A percentile compares a stretch with the other conserved stretches of the same genome.
phyloP scores from a whole-genome alignment of 164 flowering plant species.

The Macadamia integrifolia region DNA sequence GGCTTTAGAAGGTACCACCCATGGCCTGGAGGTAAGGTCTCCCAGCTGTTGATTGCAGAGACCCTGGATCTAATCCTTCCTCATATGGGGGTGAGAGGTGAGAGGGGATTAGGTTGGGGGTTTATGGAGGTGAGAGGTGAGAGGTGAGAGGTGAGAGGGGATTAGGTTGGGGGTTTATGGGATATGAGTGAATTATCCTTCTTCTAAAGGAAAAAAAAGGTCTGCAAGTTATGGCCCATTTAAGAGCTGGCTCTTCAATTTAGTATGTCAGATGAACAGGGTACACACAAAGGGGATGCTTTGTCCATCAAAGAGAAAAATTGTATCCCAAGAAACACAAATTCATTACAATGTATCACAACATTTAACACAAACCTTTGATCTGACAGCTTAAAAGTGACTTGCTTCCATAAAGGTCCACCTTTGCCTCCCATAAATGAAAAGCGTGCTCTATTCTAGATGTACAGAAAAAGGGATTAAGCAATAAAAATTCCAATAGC shows the following conservation, averaged over 20 bases:
- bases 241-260: background rate
- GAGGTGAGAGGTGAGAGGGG: no score
- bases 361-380: constrained; percentile 41
- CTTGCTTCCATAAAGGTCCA: constrained; percentile 86
- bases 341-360: background rate
- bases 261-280: background rate
- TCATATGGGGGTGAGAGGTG: no score
- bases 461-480: background rate
- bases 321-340: background rate
- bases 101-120: no score
- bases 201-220: no score
- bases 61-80: no score
- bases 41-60: no score
- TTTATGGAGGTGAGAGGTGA: no score
- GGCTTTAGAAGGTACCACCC: background rate
- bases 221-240: background rate
- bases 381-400: constrained; percentile 50
- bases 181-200: no score
- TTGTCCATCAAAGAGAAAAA: background rate
- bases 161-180: no score
- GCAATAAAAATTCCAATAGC: background rate
- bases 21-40: no score
- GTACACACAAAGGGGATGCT: background rate
- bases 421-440: constrained; percentile 97
- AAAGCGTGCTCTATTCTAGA: constrained; percentile 85